These are phyloP conservation scores for Magnaporthiopsis rhizophila DNA, from an alignment of 2,329 filamentous ascomycete genomes.

Conservation along the genomic window DNA sequence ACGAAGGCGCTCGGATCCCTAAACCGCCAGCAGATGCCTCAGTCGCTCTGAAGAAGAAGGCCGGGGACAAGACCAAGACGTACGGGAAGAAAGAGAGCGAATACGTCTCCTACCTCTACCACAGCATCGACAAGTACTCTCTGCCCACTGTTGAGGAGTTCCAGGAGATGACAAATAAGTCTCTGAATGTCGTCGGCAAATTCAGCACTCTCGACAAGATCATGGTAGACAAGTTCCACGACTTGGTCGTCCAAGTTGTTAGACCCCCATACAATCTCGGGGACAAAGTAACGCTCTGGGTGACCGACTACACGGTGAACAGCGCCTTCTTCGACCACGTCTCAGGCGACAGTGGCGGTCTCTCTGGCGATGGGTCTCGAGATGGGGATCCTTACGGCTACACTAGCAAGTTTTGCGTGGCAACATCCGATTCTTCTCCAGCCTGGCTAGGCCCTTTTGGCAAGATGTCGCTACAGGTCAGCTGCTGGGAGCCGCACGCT, in stretches of 20 bases:
- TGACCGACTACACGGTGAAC: constrained; percentile 80
- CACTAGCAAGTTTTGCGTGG: constrained; percentile 21
- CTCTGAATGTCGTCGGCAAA: constrained; percentile 43
- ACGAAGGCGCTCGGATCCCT: constrained; percentile 31
- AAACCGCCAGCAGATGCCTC: constrained; percentile 27
- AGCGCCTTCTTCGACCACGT: constrained; percentile 47
- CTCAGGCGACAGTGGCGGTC: constrained; percentile 19
- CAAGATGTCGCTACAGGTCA: constrained; percentile 62
- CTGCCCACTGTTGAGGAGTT: constrained; percentile 39
- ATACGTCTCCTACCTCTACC: constrained; percentile 41
- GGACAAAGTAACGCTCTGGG: constrained; percentile 54
- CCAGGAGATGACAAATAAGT: constrained; percentile 25
- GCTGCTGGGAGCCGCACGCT: constrained; percentile 62
- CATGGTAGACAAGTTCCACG: constrained; percentile 46
- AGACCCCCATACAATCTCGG: constrained; percentile 33
- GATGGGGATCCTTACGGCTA: constrained; percentile 39
- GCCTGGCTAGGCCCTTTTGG: constrained; percentile 72
- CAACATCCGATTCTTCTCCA: constrained; percentile 14
- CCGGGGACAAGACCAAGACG: constrained; percentile 9
- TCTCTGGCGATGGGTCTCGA: constrained; percentile 37
- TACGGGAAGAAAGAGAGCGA: constrained; percentile 25
- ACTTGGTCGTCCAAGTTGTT: constrained; percentile 67
- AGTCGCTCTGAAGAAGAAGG: constrained; percentile 19
- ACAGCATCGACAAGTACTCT: constrained; percentile 31
- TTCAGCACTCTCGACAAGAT: constrained; percentile 60